Evolutionary conservation across 805 yeast species (phyloP).

Genomic region (Candida endomychidarum): DNA sequence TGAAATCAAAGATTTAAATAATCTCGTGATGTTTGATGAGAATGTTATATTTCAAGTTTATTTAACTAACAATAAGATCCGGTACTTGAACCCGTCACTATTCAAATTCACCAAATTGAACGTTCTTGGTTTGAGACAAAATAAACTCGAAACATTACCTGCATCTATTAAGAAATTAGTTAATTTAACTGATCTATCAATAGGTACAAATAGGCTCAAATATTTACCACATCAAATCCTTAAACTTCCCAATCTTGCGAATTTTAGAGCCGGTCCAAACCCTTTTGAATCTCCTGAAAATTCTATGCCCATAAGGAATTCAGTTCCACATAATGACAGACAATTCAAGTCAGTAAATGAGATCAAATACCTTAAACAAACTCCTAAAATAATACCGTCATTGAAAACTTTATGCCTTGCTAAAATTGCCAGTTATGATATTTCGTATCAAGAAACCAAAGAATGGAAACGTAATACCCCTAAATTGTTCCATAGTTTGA

Average conservation of each 20-base stretch:
- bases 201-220: conserved; percentile 50
- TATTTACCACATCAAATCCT: conserved; percentile 55
- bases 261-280: conserved; percentile 58
- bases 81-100: conserved; percentile 48
- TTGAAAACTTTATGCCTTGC: conserved; percentile 50
- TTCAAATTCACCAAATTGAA: conserved; percentile 51
- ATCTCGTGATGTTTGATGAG: conserved; percentile 45
- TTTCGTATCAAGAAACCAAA: conserved; percentile 53
- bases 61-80: conserved; percentile 49
- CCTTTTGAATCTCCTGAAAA: conserved; percentile 33
- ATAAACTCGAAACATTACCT: conserved; percentile 47
- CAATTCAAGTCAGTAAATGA: conserved; percentile 22
- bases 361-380: conserved; percentile 23
- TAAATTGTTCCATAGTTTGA: conserved; percentile 41
- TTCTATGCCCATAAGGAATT: conserved; percentile 20
- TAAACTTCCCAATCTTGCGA: conserved; percentile 40
- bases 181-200: conserved; percentile 50
- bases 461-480: conserved; percentile 54
- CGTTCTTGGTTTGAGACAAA: conserved; percentile 53
- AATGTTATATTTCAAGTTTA: conserved; percentile 44
- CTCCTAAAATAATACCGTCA: conserved; percentile 36
- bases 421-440: conserved; percentile 49
- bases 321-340: conserved; percentile 27
- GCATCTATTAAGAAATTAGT: conserved; percentile 43
- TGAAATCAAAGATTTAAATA: conserved; percentile 56